Conservation (phyloP, 2,329 filamentous ascomycete genomes). For the Trichoderma asperellum region DNA sequence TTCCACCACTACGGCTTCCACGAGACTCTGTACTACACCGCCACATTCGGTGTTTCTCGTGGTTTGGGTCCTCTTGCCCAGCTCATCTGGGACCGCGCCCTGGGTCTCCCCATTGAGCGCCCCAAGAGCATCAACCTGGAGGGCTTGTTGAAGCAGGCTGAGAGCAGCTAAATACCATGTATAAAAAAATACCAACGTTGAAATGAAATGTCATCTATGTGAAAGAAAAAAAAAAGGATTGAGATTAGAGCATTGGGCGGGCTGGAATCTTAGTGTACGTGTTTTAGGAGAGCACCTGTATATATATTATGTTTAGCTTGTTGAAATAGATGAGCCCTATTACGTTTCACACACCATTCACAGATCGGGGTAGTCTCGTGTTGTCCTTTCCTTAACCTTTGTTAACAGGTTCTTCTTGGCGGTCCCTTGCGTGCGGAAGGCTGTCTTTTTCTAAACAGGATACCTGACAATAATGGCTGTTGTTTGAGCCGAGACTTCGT, state of each 20-base stretch:
- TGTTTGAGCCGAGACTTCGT: not conserved
- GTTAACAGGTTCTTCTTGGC: not conserved
- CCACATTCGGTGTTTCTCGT: conserved; percentile 69
- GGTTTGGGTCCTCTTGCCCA: conserved; percentile 88
- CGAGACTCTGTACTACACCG: conserved; percentile 92
- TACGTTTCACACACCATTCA: not conserved
- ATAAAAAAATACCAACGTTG: not conserved
- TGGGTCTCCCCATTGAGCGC: conserved; percentile 93
- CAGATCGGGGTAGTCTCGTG: not conserved
- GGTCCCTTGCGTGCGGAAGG: not conserved
- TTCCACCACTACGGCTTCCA: conserved; percentile 99
- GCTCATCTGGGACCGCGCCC: conserved; percentile 91
- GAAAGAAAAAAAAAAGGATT: not conserved
- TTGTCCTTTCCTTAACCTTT: not conserved
- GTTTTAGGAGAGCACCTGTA: conserved; percentile 8
- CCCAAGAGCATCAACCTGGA: conserved; percentile 96
- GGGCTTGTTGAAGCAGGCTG: conserved; percentile 74
- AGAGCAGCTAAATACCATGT: conserved; percentile 44
- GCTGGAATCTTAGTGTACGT: not conserved
- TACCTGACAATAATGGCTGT: not conserved
- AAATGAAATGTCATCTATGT: conserved; percentile 1
- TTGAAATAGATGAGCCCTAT: not conserved
- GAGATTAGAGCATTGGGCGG: not conserved
- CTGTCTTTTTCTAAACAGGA: not conserved
- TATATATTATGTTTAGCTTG: conserved; percentile 11